phyloP scores from a whole-genome alignment of 192 early-diverging fungal genomes.

The Umbelopsis sp. region DNA sequence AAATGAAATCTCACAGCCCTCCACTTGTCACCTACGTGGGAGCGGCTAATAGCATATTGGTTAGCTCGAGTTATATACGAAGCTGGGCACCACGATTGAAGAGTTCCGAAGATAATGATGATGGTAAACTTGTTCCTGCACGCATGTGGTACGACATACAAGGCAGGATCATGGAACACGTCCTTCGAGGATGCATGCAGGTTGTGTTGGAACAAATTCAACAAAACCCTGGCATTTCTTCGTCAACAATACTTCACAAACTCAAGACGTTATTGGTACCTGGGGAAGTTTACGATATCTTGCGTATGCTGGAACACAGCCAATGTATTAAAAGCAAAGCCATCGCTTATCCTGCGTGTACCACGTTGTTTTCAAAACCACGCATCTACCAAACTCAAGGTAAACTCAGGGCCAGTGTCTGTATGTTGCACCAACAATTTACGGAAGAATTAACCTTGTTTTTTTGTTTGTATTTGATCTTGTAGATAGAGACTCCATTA shows the following conservation, averaged over 20 bases:
- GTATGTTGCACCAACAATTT: too few relatives aligned
- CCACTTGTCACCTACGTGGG: not conserved
- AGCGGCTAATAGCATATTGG: not conserved
- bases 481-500: not conserved
- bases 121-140: not conserved
- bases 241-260: not conserved
- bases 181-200: slow-evolving; percentile 3
- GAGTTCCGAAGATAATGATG: not conserved
- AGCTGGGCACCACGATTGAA: slow-evolving; percentile 1
- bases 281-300: not conserved
- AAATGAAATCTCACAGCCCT: not conserved
- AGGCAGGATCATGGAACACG: not conserved
- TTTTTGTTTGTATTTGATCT: not conserved
- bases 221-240: not conserved
- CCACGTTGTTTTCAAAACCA: not conserved
- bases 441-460: too few relatives aligned
- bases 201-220: not conserved
- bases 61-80: not conserved
- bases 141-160: slow-evolving; percentile 6
- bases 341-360: not conserved
- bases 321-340: not conserved
- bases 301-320: not conserved
- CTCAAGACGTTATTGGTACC: not conserved
- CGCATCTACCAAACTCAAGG: not conserved
- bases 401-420: not conserved